Evolutionary conservation across 2,329 filamentous ascomycete genomes (phyloP).

Genomic region (Beauveria sp.): DNA sequence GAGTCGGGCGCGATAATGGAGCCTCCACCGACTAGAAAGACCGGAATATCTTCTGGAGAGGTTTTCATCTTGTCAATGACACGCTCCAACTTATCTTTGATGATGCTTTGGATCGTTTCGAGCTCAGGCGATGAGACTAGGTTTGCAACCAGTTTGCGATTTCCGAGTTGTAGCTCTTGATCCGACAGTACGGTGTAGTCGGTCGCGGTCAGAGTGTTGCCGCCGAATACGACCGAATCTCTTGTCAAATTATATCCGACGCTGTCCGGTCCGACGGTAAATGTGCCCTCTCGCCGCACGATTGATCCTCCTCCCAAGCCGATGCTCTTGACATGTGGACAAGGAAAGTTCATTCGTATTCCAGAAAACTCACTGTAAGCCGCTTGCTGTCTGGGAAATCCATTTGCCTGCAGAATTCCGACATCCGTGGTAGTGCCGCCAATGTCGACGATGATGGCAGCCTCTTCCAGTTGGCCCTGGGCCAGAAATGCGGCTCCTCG

Average conservation of each 20-base stretch:
- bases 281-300: conserved; percentile 30
- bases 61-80: conserved; percentile 57
- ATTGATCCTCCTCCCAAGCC: conserved; percentile 53
- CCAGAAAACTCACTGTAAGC: conserved; percentile 56
- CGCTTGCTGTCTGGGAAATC: conserved; percentile 55
- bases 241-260: conserved; percentile 49
- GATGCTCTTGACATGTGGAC: conserved; percentile 51
- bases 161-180: conserved; percentile 31
- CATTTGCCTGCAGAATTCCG: conserved; percentile 51
- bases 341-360: conserved; percentile 54
- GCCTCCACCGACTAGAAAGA: conserved; percentile 57
- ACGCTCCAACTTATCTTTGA: conserved; percentile 45
- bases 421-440: conserved; percentile 61
- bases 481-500: conserved; percentile 54
- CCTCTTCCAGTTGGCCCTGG: conserved; percentile 27
- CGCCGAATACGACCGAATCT: conserved; percentile 50
- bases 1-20: conserved; percentile 49
- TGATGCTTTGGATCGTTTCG: conserved; percentile 28
- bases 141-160: conserved; percentile 28
- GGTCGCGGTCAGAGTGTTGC: conserved; percentile 49
- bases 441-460: conserved; percentile 56
- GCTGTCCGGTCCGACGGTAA: conserved; percentile 53
- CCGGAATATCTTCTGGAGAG: conserved; percentile 49
- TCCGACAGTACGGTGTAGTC: conserved; percentile 39
- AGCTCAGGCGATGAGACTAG: conserved; percentile 27